Evolutionary conservation across 2,329 filamentous ascomycete genomes (phyloP).

Genomic region (Huntiella abstrusa): DNA sequence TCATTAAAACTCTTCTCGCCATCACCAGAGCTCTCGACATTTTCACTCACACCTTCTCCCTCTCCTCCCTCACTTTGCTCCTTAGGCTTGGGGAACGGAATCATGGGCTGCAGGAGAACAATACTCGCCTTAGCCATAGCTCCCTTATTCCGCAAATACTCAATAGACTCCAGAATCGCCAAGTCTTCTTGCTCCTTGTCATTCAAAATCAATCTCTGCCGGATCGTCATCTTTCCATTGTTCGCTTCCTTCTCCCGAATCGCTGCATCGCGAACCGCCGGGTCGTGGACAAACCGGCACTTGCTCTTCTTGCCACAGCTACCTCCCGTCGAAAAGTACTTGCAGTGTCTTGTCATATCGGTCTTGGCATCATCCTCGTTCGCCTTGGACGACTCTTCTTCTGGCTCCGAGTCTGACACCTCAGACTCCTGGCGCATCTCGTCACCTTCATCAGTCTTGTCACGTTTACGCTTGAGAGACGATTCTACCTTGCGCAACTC

Average conservation of each 20-base stretch:
- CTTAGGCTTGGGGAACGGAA: not conserved
- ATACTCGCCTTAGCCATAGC: slow-evolving; percentile 22
- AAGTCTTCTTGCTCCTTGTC: slow-evolving; percentile 51
- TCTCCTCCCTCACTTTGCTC: not conserved
- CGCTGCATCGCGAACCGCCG: slow-evolving; percentile 41
- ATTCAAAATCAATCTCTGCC: slow-evolving; percentile 46
- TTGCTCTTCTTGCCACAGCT: slow-evolving; percentile 56
- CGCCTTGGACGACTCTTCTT: slow-evolving; percentile 18
- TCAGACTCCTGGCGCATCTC: slow-evolving; percentile 38
- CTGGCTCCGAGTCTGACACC: slow-evolving; percentile 33
- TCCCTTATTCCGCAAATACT: slow-evolving; percentile 44
- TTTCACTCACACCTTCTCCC: slow-evolving; percentile 11
- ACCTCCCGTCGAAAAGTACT: slow-evolving; percentile 51
- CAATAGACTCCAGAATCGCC: slow-evolving; percentile 44
- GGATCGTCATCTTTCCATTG: slow-evolving; percentile 45
- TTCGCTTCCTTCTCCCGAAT: slow-evolving; percentile 45
- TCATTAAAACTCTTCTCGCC: no score
- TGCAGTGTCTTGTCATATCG: slow-evolving; percentile 47
- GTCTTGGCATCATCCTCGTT: slow-evolving; percentile 28
- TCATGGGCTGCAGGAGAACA: slow-evolving; percentile 9
- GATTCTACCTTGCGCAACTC: slow-evolving; percentile 53
- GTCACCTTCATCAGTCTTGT: slow-evolving; percentile 47
- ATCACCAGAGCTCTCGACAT: not conserved
- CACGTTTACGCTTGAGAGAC: slow-evolving; percentile 48
- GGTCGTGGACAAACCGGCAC: slow-evolving; percentile 54